Percentiles rank a stretch among this genome's conserved stretches.
These are phyloP conservation scores for Trypanosomatidae sp. DNA, from an alignment of 208 protist species.

Conservation along the genomic window DNA sequence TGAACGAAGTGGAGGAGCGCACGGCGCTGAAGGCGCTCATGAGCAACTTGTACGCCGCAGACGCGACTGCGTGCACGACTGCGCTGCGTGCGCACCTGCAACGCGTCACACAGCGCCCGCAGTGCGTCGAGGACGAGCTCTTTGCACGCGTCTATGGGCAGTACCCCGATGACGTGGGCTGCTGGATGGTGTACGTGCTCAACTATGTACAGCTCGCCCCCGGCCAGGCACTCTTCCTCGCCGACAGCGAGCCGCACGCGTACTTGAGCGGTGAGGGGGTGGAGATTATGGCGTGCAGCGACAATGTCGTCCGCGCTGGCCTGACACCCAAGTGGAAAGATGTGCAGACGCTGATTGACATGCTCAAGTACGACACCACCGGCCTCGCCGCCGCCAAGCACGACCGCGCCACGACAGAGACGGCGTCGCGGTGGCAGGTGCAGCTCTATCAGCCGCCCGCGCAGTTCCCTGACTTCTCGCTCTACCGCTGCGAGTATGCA, in stretches of 20 bases:
- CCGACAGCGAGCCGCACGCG: slow-evolving; percentile 95
- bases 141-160: slow-evolving; percentile 81
- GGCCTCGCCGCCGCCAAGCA: slow-evolving; percentile 41
- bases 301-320: slow-evolving; percentile 97
- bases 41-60: slow-evolving; percentile 35
- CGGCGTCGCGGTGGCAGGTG: slow-evolving; percentile 41
- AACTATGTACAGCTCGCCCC: slow-evolving; percentile 91
- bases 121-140: slow-evolving; percentile 48
- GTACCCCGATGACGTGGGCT: slow-evolving; percentile 95
- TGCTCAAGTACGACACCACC: slow-evolving; percentile 85
- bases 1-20: slow-evolving; percentile 30
- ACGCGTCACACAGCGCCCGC: slow-evolving; percentile 10
- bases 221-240: slow-evolving; percentile 94
- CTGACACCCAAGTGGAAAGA: slow-evolving; percentile 97
- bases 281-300: slow-evolving; percentile 96
- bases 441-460: slow-evolving; percentile 74
- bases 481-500: slow-evolving; percentile 60
- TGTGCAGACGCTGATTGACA: slow-evolving; percentile 83
- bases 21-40: slow-evolving; percentile 44
- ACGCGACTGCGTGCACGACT: slow-evolving; percentile 15
- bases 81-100: slow-evolving; percentile 42
- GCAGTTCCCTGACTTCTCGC: slow-evolving; percentile 73
- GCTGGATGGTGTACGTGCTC: slow-evolving; percentile 96
- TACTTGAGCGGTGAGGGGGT: slow-evolving; percentile 95
- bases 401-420: slow-evolving; percentile 12